Conservation (phyloP, 805 yeast species). For the Kregervanrija pseudodelftensis region DNA sequence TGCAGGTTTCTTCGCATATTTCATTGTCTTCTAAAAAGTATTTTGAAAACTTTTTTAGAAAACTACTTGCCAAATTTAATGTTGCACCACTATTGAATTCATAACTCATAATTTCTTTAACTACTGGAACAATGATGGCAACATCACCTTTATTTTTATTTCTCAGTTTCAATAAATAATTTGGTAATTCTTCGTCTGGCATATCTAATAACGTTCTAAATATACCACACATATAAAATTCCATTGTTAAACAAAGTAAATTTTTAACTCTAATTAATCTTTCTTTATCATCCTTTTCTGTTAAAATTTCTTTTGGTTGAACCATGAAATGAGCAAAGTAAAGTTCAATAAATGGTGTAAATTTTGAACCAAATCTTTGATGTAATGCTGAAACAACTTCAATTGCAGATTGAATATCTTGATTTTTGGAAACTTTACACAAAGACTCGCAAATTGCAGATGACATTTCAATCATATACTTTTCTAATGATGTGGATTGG, state of each 20-base stretch:
- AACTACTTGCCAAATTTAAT: slow-evolving; percentile 36
- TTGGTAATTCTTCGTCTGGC: slow-evolving; percentile 36
- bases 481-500: slow-evolving; percentile 54
- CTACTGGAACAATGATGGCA: slow-evolving; percentile 28
- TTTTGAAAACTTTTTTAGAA: slow-evolving; percentile 40
- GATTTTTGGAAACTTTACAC: slow-evolving; percentile 40
- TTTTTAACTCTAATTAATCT: slow-evolving; percentile 37
- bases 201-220: slow-evolving; percentile 40
- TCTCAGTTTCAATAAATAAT: slow-evolving; percentile 31
- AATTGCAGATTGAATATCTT: slow-evolving; percentile 56
- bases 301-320: slow-evolving; percentile 24
- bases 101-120: slow-evolving; percentile 37
- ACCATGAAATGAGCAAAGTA: slow-evolving; percentile 36
- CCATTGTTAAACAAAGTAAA: slow-evolving; percentile 46
- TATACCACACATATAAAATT: slow-evolving; percentile 51
- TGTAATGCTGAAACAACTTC: slow-evolving; percentile 68
- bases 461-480: slow-evolving; percentile 66
- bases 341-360: slow-evolving; percentile 43
- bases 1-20: slow-evolving; percentile 4
- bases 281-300: slow-evolving; percentile 38
- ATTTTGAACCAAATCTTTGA: slow-evolving; percentile 55
- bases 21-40: slow-evolving; percentile 26
- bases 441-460: slow-evolving; percentile 59
- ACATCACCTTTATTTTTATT: slow-evolving; percentile 23
- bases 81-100: slow-evolving; percentile 25